These are phyloP conservation scores for Phoma sp. DNA, from an alignment of 2,329 filamentous ascomycete genomes.

Conservation along the genomic window DNA sequence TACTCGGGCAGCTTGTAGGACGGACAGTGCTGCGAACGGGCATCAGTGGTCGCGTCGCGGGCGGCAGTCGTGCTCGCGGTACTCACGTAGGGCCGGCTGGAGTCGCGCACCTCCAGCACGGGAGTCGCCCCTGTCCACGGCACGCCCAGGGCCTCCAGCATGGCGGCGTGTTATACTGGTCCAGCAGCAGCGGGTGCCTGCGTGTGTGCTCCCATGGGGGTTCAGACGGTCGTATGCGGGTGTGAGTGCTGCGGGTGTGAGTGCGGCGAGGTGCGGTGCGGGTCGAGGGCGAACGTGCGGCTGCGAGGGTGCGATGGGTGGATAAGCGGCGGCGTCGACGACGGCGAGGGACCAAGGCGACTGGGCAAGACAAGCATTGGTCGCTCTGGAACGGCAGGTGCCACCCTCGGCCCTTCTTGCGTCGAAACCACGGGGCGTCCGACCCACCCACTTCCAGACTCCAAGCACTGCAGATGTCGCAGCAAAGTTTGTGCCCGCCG, in stretches of 20 bases:
- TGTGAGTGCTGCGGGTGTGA: neutral
- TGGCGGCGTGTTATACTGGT: slow-evolving; percentile 42
- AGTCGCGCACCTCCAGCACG: slow-evolving; percentile 29
- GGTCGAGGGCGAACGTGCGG: neutral
- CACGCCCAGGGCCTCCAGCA: slow-evolving; percentile 34
- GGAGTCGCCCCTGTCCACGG: slow-evolving; percentile 21
- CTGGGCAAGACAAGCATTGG: neutral
- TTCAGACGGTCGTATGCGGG: slow-evolving; percentile 32
- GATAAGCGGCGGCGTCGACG: slow-evolving; percentile 1
- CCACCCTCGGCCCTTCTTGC: neutral
- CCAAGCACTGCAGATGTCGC: neutral
- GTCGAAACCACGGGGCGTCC: slow-evolving; percentile 1
- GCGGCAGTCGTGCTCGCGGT: slow-evolving; percentile 10
- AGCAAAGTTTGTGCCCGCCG: neutral
- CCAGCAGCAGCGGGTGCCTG: slow-evolving; percentile 41
- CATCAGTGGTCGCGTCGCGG: slow-evolving; percentile 34
- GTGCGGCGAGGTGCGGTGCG: neutral
- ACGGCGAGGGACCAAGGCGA: neutral
- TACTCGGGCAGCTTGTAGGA: slow-evolving; percentile 68
- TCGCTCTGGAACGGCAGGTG: neutral
- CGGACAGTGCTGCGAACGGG: slow-evolving; percentile 60
- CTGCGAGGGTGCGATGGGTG: neutral
- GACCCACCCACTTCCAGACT: slow-evolving; percentile 1
- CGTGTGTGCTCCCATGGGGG: slow-evolving; percentile 37
- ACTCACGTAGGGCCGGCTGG: slow-evolving; percentile 44